Conservation (phyloP, 345 rosid genomes). For the Camelina laxa region DNA sequence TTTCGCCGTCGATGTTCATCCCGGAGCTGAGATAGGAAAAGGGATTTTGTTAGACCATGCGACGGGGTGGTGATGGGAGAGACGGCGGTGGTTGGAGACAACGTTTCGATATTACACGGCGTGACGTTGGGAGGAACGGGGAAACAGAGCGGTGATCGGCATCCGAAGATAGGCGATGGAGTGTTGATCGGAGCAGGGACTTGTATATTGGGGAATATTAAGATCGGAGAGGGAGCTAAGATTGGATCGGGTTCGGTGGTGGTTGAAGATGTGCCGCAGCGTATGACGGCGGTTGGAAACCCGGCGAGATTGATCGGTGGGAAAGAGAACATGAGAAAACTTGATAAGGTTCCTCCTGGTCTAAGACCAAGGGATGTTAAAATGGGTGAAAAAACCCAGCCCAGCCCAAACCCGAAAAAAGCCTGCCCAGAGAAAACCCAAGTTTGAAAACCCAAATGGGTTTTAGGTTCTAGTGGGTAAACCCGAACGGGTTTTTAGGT, state of each 20-base stretch:
- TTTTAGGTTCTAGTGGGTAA: no score
- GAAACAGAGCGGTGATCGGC: constrained; percentile 75
- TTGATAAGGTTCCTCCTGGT: constrained; percentile 74
- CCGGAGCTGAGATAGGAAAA: constrained; percentile 77
- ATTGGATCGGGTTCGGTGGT: constrained; percentile 93
- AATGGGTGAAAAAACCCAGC: no score
- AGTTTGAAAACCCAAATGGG: no score
- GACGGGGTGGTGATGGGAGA: constrained; percentile 94
- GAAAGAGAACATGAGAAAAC: constrained; percentile 67
- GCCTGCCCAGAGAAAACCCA: no score
- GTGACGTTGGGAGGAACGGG: constrained; percentile 95
- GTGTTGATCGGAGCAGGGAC: constrained; percentile 89
- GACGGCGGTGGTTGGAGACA: constrained; percentile 86
- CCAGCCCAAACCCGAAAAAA: no score
- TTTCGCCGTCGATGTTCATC: constrained; percentile 82
- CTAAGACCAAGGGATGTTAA: no score
- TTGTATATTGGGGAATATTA: constrained; percentile 74
- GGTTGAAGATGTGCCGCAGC: constrained; percentile 71
- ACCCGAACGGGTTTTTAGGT: no score
- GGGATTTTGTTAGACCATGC: constrained; percentile 86
- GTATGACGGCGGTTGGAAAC: constrained; percentile 87
- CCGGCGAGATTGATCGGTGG: constrained; percentile 92
- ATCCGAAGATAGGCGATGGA: constrained; percentile 90
- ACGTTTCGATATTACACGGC: constrained; percentile 85
- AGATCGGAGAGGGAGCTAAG: constrained; percentile 58